phyloP scores from a whole-genome alignment of 1,139 yeast species.

The Scheffersomyces cryptocercus region DNA sequence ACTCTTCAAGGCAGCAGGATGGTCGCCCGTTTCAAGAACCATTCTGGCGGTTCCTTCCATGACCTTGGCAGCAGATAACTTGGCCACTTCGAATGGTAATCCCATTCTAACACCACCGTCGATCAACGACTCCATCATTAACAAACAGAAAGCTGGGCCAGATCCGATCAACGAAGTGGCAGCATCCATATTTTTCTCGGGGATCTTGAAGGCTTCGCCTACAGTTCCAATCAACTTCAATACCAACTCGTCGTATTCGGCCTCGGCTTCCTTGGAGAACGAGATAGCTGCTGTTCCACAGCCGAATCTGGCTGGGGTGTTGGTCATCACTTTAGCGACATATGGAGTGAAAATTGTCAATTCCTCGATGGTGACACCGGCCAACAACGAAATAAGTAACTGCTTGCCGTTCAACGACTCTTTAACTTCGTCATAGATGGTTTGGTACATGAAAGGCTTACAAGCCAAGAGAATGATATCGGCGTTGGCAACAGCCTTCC shows the following conservation, averaged over 20 bases:
- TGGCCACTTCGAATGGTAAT: conserved; percentile 80
- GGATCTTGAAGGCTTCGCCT: conserved; percentile 70
- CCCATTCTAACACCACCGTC: conserved; percentile 98
- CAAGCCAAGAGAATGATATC: conserved; percentile 79
- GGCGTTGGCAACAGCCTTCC: conserved; percentile 59
- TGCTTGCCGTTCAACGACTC: conserved; percentile 51
- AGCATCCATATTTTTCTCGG: conserved; percentile 94
- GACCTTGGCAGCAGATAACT: conserved; percentile 91
- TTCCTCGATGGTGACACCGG: conserved; percentile 86
- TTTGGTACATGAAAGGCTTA: conserved; percentile 78
- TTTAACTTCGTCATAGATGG: conserved; percentile 50
- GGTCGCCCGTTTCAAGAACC: conserved; percentile 81
- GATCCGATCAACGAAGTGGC: conserved; percentile 95
- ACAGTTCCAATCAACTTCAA: conserved; percentile 62
- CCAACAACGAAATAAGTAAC: conserved; percentile 78
- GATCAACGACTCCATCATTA: conserved; percentile 87
- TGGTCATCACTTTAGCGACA: conserved; percentile 95
- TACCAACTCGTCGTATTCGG: conserved; percentile 52
- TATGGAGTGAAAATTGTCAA: conserved; percentile 53
- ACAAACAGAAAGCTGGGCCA: conserved; percentile 91
- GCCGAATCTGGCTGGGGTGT: conserved; percentile 92
- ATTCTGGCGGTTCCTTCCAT: conserved; percentile 95
- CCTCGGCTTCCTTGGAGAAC: conserved; percentile 53
- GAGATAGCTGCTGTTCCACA: conserved; percentile 92
- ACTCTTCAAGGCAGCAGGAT: conserved; percentile 88